phyloP scores from a whole-genome alignment of 169 alveolate species.

The Perkinsus olseni region DNA sequence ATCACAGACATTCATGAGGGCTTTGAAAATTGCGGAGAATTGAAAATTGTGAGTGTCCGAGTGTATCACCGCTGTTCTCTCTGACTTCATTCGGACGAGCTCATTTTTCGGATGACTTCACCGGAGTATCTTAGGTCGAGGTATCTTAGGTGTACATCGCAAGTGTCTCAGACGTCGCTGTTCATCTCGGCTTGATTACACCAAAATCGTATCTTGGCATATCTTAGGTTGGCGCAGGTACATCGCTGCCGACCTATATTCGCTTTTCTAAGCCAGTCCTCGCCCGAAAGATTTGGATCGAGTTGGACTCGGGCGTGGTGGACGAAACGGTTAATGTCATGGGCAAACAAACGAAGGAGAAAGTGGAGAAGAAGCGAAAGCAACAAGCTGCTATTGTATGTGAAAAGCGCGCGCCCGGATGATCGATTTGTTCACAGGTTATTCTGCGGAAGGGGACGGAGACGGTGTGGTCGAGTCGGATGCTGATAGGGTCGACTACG shows the following conservation, averaged over 20 bases:
- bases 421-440: background rate
- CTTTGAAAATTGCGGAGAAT: too few species aligned
- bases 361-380: background rate
- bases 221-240: background rate
- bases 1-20: too few species aligned
- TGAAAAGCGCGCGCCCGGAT: background rate
- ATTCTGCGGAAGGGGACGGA: background rate
- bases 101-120: too few species aligned
- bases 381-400: background rate
- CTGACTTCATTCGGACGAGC: too few species aligned
- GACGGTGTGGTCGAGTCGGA: background rate
- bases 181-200: too few species aligned
- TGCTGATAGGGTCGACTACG: background rate
- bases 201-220: too few species aligned
- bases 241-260: background rate
- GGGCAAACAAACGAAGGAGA: background rate
- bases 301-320: background rate
- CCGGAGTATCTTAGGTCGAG: too few species aligned
- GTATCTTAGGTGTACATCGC: too few species aligned
- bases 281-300: background rate
- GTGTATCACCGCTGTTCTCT: too few species aligned
- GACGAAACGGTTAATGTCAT: background rate
- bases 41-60: too few species aligned
- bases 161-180: too few species aligned
- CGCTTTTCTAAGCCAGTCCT: background rate